Evolutionary conservation across 306 rosid species (phyloP).

Genomic region (Fragaria ananassa): DNA sequence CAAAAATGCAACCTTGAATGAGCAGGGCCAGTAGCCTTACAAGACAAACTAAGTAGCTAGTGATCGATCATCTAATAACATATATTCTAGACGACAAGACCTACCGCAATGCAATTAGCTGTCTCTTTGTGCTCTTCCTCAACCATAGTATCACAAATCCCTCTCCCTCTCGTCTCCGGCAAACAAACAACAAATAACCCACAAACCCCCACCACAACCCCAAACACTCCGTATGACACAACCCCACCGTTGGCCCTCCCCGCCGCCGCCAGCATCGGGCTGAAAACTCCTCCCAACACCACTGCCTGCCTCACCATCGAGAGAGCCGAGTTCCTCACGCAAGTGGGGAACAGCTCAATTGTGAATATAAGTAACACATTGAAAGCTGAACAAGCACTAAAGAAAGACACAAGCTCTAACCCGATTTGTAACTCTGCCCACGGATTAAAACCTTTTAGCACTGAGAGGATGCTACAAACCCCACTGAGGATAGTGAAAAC

Average conservation of each 20-base stretch:
- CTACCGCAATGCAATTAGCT: neutral
- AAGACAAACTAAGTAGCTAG: neutral
- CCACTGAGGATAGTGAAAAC: slow-evolving; percentile 32
- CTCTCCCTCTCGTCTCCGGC: slow-evolving; percentile 58
- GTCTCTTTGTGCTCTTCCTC: slow-evolving; percentile 41
- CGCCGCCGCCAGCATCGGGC: slow-evolving; percentile 48
- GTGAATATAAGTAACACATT: slow-evolving; percentile 41
- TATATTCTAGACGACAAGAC: neutral
- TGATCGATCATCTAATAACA: neutral
- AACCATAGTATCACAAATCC: slow-evolving; percentile 54
- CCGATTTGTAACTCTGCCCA: slow-evolving; percentile 33
- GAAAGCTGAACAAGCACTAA: slow-evolving; percentile 45
- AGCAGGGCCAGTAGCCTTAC: neutral
- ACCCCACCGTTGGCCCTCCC: slow-evolving; percentile 35
- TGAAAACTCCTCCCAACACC: slow-evolving; percentile 60
- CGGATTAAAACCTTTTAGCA: slow-evolving; percentile 12
- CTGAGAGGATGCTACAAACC: slow-evolving; percentile 42
- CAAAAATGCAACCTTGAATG: neutral
- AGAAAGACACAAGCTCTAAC: slow-evolving; percentile 53
- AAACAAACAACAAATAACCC: slow-evolving; percentile 48
- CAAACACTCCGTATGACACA: slow-evolving; percentile 57
- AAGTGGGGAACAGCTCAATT: slow-evolving; percentile 59
- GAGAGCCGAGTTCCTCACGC: slow-evolving; percentile 61
- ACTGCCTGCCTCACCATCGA: slow-evolving; percentile 65
- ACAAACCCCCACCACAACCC: slow-evolving; percentile 39